Conservation (phyloP, 148 eudicot species). For the Diospyros lotus region DNA sequence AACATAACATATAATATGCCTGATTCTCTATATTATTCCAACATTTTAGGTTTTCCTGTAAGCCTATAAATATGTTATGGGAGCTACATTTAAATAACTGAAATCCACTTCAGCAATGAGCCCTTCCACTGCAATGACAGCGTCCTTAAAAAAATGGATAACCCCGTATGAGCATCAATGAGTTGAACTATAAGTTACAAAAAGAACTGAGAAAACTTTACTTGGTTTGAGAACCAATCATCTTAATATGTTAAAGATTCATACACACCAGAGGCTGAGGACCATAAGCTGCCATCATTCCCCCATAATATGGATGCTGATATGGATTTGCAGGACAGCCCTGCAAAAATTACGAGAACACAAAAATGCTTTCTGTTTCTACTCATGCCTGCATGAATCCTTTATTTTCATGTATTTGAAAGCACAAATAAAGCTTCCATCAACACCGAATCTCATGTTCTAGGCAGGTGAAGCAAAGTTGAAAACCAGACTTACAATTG, state of each 20-base stretch:
- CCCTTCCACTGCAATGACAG: background rate
- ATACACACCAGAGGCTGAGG: conserved; percentile 66
- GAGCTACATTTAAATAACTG: background rate
- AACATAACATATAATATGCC: background rate
- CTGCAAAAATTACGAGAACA: conserved; percentile 34
- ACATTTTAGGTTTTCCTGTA: too few relatives aligned
- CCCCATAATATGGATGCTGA: conserved; percentile 70
- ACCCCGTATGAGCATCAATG: background rate
- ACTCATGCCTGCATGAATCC: background rate
- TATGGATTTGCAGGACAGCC: conserved; percentile 75
- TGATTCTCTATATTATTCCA: background rate
- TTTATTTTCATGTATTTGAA: background rate
- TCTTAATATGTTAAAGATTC: background rate
- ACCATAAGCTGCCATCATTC: conserved; percentile 84
- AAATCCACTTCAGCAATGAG: background rate
- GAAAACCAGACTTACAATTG: conserved; percentile 57
- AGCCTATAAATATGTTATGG: too few relatives aligned
- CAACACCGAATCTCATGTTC: background rate
- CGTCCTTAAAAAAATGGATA: too few relatives aligned
- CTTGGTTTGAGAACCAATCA: background rate
- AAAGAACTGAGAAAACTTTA: background rate
- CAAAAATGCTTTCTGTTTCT: conserved; percentile 1
- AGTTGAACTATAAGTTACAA: background rate
- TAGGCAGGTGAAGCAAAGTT: conserved; percentile 2
- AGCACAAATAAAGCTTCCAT: conserved; percentile 10